Evolutionary conservation across 2,329 filamentous ascomycete species (phyloP).

Genomic region (Shiraia bambusicola): DNA sequence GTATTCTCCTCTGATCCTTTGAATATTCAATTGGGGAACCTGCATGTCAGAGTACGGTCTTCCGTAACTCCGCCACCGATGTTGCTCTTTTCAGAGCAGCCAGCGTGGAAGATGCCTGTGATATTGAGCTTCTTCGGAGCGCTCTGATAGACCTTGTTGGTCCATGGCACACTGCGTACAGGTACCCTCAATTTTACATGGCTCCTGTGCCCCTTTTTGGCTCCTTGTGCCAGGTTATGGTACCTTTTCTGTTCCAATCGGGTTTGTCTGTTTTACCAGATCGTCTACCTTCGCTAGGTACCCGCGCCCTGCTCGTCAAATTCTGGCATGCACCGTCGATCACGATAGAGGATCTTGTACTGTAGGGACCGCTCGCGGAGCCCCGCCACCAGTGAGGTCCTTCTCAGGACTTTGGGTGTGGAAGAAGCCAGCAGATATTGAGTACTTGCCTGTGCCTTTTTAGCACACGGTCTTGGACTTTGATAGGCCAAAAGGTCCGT

Average conservation of each 20-base stretch:
- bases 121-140: constrained; percentile 17
- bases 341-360: constrained; percentile 18
- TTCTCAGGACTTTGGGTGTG: constrained; percentile 22
- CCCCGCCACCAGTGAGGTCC: constrained; percentile 23
- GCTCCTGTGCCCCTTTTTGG: constrained; percentile 11
- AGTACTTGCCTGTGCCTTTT: constrained; percentile 8
- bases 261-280: constrained; percentile 13
- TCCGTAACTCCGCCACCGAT: constrained; percentile 23
- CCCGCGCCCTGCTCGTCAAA: constrained; percentile 7
- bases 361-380: constrained; percentile 20
- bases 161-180: constrained; percentile 25
- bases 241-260: constrained; percentile 4
- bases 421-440: constrained; percentile 35
- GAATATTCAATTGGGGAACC: constrained; percentile 22
- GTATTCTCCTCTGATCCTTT: constrained; percentile 16
- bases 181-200: constrained; percentile 21
- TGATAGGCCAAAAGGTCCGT: constrained; percentile 32
- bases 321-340: constrained; percentile 13
- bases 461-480: constrained; percentile 9
- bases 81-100: constrained; percentile 23
- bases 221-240: constrained; percentile 6
- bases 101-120: constrained; percentile 31
- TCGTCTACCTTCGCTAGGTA: constrained; percentile 9
- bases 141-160: constrained; percentile 22
- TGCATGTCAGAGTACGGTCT: constrained; percentile 20